phyloP scores from a whole-genome alignment of 805 yeast species.

The Sugiyamaella boreocaroliniensis region DNA sequence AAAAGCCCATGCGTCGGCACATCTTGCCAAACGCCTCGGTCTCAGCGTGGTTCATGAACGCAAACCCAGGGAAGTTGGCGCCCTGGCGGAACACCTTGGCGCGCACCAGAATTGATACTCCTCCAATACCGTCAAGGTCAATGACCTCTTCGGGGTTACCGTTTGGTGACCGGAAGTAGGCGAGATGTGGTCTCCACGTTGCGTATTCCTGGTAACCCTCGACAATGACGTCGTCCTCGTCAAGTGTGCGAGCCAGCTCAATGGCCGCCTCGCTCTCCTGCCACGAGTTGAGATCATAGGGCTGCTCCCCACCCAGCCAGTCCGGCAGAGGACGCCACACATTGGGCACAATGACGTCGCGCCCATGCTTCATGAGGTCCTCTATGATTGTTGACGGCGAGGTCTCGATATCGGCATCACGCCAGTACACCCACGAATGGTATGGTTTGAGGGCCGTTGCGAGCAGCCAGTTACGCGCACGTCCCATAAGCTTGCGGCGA shows the following conservation, averaged over 20 bases:
- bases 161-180: conserved; percentile 82
- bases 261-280: conserved; percentile 72
- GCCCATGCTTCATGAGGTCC: conserved; percentile 85
- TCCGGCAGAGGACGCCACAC: conserved; percentile 97
- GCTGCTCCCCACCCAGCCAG: conserved; percentile 83
- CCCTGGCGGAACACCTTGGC: conserved; percentile 82
- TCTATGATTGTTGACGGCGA: conserved; percentile 78
- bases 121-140: conserved; percentile 93
- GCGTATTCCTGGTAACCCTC: conserved; percentile 98
- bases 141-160: conserved; percentile 89
- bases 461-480: conserved; percentile 91
- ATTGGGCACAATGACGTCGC: conserved; percentile 91
- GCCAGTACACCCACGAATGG: conserved; percentile 95
- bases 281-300: conserved; percentile 96
- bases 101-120: conserved; percentile 83
- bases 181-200: conserved; percentile 96
- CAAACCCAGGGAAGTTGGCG: conserved; percentile 91
- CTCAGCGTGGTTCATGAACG: conserved; percentile 92
- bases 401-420: conserved; percentile 96
- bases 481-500: conserved; percentile 88
- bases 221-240: conserved; percentile 91
- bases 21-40: conserved; percentile 94
- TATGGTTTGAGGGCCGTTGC: conserved; percentile 82
- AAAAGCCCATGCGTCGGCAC: conserved; percentile 77
- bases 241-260: conserved; percentile 42